Evolutionary conservation across 2,329 filamentous ascomycete genomes (phyloP), one percentile per base, ranked within the genome.

Genomic region (Grosmannia serpens): DNA sequence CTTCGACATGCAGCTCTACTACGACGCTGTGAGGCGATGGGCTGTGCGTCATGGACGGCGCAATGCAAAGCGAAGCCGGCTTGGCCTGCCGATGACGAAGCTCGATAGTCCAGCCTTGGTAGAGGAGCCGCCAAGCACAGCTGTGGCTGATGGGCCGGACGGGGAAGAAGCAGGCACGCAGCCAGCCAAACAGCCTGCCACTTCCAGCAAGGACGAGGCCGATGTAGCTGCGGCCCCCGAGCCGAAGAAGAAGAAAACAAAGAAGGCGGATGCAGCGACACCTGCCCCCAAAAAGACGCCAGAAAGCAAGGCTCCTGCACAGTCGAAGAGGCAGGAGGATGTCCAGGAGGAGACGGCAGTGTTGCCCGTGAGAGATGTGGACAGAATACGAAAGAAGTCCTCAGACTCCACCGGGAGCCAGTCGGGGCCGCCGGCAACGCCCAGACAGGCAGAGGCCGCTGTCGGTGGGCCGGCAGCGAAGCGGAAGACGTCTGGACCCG

Each of bases 1-100:
- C 0, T 77, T 77, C 59, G 71, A 74, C 26, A 60, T 79, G 20
- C 58, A 64, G 4, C 61, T 66, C 4, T 80, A 70, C 63, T 64
- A 73, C 2, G 60, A 67, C 3, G 65, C 67, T 3, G 59, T 66
- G 6, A 58, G 64, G 11, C 65, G 61, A 27, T 73, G 73, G 58
- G 64, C 66, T 4, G 63, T 65, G 6, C 73, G 75, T 8, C 76
- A 77, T 60, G 61, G 65, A n/a, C 68, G 67, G 55, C 73, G 77
- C 24, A 80, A 81, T 57, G 65, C 62, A 26, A 75, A 72, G 64
- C 73, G 78, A n/a, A 64, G 64, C 44, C 67, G 65, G 51, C 67
- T 71, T 5, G 75, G 75, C 11, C 55, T 74, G 6, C 61, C 65
- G 35, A 66, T 58, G 62, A 74, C 62, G 5, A 22, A 52, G 2